Base-by-base conservation (phyloP, 495 filamentous ascomycete species). In the Immersiella caudata region DNA sequence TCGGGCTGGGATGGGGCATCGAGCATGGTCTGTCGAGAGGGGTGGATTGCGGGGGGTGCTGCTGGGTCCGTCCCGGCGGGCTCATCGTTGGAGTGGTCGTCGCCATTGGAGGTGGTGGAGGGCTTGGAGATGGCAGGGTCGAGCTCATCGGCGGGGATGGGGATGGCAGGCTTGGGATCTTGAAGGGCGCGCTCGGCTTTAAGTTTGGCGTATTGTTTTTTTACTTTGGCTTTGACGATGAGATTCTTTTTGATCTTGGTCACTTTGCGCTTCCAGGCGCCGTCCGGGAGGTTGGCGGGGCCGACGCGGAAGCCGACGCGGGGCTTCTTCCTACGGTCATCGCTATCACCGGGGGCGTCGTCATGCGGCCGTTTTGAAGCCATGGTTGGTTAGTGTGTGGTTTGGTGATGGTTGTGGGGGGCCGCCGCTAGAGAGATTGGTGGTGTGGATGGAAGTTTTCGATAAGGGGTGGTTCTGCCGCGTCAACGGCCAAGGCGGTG, bases 151-250 rank as follows among this genome's bases (percentile, higher is more conserved):
- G 67, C 33, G 35, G 60, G 50, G 49, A 61, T 58, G 36, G 69
- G 33, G 25, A 52, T 16, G 50, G 62, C 25, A 56, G 64, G 67
- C 60, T 46, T 50, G 62, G 25, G 73, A 55, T 63, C 67, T 64
- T 59, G 64, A 52, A 70, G 58, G 36, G 70, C 68, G 56, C 65
- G 61, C 64, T 84, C 81, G 51, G 87, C 87, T 75, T 93, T 92
- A 65, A 97, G 80, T 78, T 97, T 99, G 71, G 89, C 91, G 76
- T 97, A 97, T 52, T 91, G 84, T 78, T 96, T 97, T 78, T 93
- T 97, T 57, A 97, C 84, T 78, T 97, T 97, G 71, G 94, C 94
- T 78, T 94, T 96, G 75, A 92, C 86, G 76, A 99, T 97, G 58
- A 99, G 82, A 68, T 91, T 86, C 64, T 89, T 83, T 77, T 98